Evolutionary conservation across 2,329 filamentous ascomycete species (phyloP).

Genomic region (Colletotrichum sojae): DNA sequence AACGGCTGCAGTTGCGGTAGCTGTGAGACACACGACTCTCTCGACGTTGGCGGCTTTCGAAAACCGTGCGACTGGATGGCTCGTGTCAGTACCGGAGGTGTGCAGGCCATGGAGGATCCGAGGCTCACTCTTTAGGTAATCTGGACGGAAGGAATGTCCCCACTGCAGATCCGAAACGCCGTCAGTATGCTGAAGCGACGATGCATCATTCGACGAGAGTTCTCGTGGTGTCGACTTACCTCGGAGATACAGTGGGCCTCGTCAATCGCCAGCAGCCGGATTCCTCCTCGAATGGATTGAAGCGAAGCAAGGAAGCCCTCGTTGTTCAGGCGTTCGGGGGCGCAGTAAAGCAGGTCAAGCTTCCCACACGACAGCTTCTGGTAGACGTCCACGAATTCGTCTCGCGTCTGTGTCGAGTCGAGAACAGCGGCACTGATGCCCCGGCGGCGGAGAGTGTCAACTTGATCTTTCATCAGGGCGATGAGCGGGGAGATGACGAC

Average conservation of each 20-base stretch:
- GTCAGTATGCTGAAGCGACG: neutral
- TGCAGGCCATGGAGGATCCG: neutral
- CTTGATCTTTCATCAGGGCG: constrained; percentile 73
- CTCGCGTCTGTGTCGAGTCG: constrained; percentile 68
- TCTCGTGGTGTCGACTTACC: constrained; percentile 18
- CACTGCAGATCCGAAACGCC: constrained; percentile 49
- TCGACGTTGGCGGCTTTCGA: constrained; percentile 69
- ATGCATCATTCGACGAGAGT: neutral
- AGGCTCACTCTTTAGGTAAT: constrained; percentile 62
- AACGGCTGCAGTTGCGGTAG: constrained; percentile 71
- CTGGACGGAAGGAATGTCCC: constrained; percentile 65
- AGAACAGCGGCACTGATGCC: constrained; percentile 68
- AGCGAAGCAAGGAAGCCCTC: constrained; percentile 71
- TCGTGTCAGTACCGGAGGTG: constrained; percentile 42
- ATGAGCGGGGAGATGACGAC: constrained; percentile 71
- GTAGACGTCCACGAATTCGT: constrained; percentile 58
- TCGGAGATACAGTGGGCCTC: constrained; percentile 73
- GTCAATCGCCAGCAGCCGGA: constrained; percentile 70
- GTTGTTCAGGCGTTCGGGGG: constrained; percentile 73
- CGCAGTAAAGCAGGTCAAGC: constrained; percentile 70
- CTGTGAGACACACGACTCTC: constrained; percentile 71
- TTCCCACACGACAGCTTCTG: constrained; percentile 58
- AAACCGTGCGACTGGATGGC: constrained; percentile 64
- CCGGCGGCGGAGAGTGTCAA: constrained; percentile 65
- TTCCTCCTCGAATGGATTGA: constrained; percentile 66